A percentile compares a stretch with the other conserved stretches of the same genome.
Evolutionary conservation across 495 filamentous ascomycete genomes (phyloP).

Genomic region (Staphylotrichum tortipilum): DNA sequence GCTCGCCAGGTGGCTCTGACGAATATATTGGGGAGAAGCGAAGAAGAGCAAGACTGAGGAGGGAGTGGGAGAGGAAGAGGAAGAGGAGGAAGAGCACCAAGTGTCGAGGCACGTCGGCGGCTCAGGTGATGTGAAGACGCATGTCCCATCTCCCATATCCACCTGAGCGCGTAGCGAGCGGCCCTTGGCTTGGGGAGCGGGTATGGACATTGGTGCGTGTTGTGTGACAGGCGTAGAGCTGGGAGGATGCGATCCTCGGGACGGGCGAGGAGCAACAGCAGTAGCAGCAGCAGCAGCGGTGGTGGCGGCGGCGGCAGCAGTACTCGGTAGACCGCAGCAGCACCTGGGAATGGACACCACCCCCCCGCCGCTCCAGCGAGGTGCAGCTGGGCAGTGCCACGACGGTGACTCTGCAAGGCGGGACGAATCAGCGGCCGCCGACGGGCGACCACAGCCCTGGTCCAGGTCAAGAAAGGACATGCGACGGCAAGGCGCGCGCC

Average conservation of each 20-base stretch:
- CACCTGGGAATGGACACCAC: too few species aligned
- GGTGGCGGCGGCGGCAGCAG: too few species aligned
- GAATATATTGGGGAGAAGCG: constrained; percentile 26
- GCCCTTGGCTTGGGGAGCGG: constrained; percentile 5
- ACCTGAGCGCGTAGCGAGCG: constrained; percentile 23
- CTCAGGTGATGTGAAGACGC: too few species aligned
- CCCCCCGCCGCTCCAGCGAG: too few species aligned
- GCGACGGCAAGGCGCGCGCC: constrained; percentile 27
- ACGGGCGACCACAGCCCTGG: not conserved
- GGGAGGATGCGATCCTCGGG: too few species aligned
- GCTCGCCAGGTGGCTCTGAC: constrained; percentile 17
- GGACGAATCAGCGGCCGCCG: constrained; percentile 21
- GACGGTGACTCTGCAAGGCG: constrained; percentile 4
- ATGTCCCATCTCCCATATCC: too few species aligned
- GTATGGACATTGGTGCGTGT: too few species aligned
- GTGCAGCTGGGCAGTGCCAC: constrained; percentile 16
- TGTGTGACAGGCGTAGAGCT: constrained; percentile 14
- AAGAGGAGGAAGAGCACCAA: constrained; percentile 1
- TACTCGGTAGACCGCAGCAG: too few species aligned
- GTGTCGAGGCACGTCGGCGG: too few species aligned
- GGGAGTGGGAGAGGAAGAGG: constrained; percentile 8
- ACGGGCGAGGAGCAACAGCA: too few species aligned
- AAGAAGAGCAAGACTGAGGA: constrained; percentile 6
- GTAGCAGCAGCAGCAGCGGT: too few species aligned
- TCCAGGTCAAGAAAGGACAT: constrained; percentile 22